These are phyloP conservation scores for Leishmania tropica DNA, from an alignment of 208 protist genomes.

Conservation along the genomic window DNA sequence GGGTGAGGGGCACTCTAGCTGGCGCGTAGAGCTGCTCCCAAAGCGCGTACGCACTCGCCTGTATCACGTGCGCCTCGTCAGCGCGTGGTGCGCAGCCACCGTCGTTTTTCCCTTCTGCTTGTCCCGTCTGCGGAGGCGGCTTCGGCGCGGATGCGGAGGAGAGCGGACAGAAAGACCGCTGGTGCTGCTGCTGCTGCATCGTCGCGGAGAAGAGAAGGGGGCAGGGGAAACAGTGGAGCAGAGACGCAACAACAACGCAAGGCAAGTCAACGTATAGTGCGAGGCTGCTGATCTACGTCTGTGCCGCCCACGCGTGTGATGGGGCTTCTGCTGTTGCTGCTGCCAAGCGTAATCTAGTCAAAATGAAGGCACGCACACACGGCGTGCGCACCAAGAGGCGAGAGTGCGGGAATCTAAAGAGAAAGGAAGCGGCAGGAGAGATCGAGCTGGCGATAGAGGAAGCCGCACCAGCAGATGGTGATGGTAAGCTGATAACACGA, in stretches of 20 bases:
- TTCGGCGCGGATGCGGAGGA: not conserved
- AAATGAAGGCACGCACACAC: not conserved
- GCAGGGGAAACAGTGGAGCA: not conserved
- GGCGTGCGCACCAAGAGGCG: not conserved
- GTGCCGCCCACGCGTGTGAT: not conserved
- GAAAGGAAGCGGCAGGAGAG: not conserved
- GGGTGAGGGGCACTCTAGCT: constrained; percentile 32
- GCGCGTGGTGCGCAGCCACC: not conserved
- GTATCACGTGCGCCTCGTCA: constrained; percentile 12
- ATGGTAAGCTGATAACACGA: not conserved
- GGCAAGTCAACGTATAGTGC: not conserved
- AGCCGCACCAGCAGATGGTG: not conserved
- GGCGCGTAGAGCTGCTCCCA: constrained; percentile 64
- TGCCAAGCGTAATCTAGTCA: not conserved
- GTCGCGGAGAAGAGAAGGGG: not conserved
- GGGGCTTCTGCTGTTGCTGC: not conserved
- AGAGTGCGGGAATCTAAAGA: constrained; percentile 5
- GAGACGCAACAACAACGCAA: not conserved
- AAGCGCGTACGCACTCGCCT: constrained; percentile 42
- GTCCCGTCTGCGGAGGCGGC: not conserved
- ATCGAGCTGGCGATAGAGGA: not conserved
- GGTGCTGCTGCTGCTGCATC: not conserved
- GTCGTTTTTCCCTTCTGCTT: not conserved
- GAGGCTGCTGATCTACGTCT: not conserved
- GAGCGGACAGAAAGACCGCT: not conserved